Evolutionary conservation across 75 land plant species (phyloP).

Genomic region (Cryptomeria japonica): DNA sequence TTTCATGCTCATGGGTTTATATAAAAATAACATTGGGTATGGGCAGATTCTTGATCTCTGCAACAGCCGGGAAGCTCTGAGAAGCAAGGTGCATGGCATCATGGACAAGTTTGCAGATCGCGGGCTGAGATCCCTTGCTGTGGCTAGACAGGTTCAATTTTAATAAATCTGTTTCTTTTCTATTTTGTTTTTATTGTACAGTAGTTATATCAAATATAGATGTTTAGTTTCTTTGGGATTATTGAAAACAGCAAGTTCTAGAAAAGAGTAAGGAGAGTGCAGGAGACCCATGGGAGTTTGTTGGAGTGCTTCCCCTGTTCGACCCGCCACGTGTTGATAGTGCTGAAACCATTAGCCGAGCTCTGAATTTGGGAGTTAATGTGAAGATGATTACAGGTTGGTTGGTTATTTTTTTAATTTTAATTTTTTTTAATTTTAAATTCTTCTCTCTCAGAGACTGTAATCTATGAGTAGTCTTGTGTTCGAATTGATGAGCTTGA

Average conservation of each 20-base stretch:
- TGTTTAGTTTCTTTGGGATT: too few relatives aligned
- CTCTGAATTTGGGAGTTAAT: conserved; percentile 74
- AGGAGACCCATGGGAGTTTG: conserved; percentile 67
- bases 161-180: not conserved
- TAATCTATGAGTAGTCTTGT: too few relatives aligned
- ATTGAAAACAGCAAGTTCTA: conserved; percentile 36
- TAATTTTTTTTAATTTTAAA: too few relatives aligned
- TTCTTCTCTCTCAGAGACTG: too few relatives aligned
- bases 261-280: conserved; percentile 62
- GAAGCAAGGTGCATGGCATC: conserved; percentile 41
- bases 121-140: conserved; percentile 66
- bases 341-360: conserved; percentile 74
- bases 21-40: not conserved
- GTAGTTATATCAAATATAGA: too few relatives aligned
- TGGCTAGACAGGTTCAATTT: conserved; percentile 54
- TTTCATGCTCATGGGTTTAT: not conserved
- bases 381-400: conserved; percentile 87
- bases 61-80: conserved; percentile 29
- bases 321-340: conserved; percentile 87
- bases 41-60: conserved; percentile 70
- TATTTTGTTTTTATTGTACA: too few relatives aligned
- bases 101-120: conserved; percentile 70
- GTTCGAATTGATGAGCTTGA: too few relatives aligned
- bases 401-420: too few relatives aligned
- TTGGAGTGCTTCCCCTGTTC: conserved; percentile 73